phyloP scores from a whole-genome alignment of 2,329 filamentous ascomycete genomes.

The Trichoderma arundinaceum region DNA sequence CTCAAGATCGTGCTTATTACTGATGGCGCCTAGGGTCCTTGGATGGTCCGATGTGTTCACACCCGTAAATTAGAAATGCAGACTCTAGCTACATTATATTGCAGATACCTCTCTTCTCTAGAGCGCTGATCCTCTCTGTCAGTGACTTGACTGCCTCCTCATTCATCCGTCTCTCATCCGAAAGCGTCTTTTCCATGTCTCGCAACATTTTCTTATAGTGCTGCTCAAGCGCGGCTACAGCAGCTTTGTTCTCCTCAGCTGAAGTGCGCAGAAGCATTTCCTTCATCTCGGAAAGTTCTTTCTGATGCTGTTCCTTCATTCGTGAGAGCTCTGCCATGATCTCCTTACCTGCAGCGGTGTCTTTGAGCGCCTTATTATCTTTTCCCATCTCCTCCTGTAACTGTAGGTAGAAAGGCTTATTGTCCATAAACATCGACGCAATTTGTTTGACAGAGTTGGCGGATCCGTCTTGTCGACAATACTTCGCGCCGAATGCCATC shows the following conservation, averaged over 20 bases:
- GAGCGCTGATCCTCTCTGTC: conserved; percentile 14
- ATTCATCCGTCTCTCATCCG: conserved; percentile 21
- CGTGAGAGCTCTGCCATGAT: conserved; percentile 24
- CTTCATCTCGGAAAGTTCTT: conserved; percentile 25
- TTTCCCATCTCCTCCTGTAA: conserved; percentile 32
- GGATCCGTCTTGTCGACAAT: conserved; percentile 10
- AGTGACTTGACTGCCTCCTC: conserved; percentile 18
- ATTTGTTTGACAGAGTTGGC: conserved; percentile 1
- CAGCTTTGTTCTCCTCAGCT: conserved; percentile 18
- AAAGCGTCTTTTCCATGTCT: conserved; percentile 10
- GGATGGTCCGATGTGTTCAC: too few species aligned
- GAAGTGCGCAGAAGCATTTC: conserved; percentile 19
- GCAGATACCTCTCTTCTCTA: conserved; percentile 4
- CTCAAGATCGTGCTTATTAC: too few species aligned
- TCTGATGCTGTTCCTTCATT: conserved; percentile 21
- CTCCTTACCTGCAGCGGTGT: conserved; percentile 28
- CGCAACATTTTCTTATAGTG: conserved; percentile 17
- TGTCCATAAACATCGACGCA: conserved; percentile 14
- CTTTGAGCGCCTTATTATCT: conserved; percentile 28
- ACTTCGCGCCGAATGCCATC: conserved; percentile 7
- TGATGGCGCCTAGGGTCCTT: too few species aligned
- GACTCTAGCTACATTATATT: not conserved
- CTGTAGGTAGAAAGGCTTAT: conserved; percentile 14
- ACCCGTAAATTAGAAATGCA: too few species aligned
- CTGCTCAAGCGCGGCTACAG: conserved; percentile 5